Evolutionary conservation across 768 basidiomycete species (phyloP).

Genomic region (Suillus decipiens): DNA sequence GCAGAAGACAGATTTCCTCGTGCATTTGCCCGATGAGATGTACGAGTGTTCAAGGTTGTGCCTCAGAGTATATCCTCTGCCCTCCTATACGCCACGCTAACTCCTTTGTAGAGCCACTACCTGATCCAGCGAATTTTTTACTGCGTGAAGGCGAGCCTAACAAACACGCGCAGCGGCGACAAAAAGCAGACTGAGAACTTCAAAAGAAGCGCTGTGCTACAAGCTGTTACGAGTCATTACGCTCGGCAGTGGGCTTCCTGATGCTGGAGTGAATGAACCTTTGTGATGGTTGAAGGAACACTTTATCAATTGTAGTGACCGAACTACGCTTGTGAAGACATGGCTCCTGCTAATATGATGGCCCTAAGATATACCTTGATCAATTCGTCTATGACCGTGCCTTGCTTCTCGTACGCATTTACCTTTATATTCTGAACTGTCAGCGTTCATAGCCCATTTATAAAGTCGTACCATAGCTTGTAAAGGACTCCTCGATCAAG

Average conservation of each 20-base stretch:
- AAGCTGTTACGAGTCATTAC: too few relatives aligned
- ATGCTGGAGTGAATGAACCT: constrained; percentile 46
- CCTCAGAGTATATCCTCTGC: constrained; percentile 63
- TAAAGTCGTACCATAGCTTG: constrained; percentile 69
- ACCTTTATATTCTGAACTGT: constrained; percentile 5
- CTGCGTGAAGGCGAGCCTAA: too few relatives aligned
- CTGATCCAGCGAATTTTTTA: too few relatives aligned
- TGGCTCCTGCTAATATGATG: constrained; percentile 85
- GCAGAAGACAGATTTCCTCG: constrained; percentile 93
- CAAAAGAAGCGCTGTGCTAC: neutral
- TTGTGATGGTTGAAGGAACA: constrained; percentile 90
- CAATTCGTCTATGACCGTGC: constrained; percentile 93
- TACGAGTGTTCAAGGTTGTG: constrained; percentile 84
- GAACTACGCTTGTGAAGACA: constrained; percentile 84
- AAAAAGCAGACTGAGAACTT: too few relatives aligned
- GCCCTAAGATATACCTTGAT: constrained; percentile 83
- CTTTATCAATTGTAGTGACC: constrained; percentile 93
- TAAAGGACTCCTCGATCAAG: constrained; percentile 84
- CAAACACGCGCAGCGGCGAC: too few relatives aligned
- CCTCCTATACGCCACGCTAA: neutral
- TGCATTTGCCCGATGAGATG: constrained; percentile 94
- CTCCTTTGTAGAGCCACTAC: too few relatives aligned
- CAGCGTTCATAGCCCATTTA: neutral
- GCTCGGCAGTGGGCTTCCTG: neutral
- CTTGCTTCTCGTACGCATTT: constrained; percentile 67